Conservation (phyloP, 306 rosid genomes). For the Bauhinia variegata region DNA sequence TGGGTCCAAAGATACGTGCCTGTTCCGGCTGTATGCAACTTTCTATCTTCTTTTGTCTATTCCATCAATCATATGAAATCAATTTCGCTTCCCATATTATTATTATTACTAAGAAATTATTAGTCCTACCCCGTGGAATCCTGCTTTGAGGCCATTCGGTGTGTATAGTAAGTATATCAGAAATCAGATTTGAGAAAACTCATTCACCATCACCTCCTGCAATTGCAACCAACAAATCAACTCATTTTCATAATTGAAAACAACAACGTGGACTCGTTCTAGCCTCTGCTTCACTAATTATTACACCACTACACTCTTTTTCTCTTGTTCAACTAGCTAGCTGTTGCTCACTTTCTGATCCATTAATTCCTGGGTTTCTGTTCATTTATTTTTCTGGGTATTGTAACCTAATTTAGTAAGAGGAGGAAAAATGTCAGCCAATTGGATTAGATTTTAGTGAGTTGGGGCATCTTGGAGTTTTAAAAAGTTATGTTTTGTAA, state of each 20-base stretch:
- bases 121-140: conserved; percentile 34
- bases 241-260: conserved; percentile 1
- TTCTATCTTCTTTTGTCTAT: conserved; percentile 22
- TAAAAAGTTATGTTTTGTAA: conserved; percentile 29
- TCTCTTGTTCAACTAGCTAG: no score
- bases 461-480: conserved; percentile 20
- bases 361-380: no score
- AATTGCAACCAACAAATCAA: no score
- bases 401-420: background rate
- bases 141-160: conserved; percentile 32
- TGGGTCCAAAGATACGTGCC: conserved; percentile 50
- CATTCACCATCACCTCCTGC: conserved; percentile 16
- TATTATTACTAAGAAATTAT: conserved; percentile 19
- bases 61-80: conserved; percentile 23
- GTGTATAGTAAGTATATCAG: conserved; percentile 37
- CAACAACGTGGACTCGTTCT: conserved; percentile 20
- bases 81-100: conserved; percentile 32
- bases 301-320: no score
- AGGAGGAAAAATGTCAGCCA: conserved; percentile 12
- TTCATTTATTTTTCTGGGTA: no score
- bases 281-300: background rate
- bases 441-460: conserved; percentile 31
- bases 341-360: no score
- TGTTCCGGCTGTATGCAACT: conserved; percentile 51
- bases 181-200: conserved; percentile 13